phyloP scores from a whole-genome alignment of 768 basidiomycete genomes.

The Pisolithus tinctorius region DNA sequence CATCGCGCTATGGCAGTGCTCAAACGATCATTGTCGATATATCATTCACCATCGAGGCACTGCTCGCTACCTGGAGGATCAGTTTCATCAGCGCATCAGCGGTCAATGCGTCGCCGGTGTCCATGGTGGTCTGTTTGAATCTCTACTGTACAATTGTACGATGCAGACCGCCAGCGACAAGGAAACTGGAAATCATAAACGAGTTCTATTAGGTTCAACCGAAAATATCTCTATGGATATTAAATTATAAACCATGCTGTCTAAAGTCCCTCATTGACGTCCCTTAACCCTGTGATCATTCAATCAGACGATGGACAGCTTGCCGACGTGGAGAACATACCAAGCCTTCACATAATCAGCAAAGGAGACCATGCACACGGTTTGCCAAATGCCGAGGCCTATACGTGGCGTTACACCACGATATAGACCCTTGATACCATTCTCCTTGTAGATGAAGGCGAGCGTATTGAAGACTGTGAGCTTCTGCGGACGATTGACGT shows the following conservation, averaged over 20 bases:
- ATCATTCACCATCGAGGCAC: no score
- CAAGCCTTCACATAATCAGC: conserved; percentile 93
- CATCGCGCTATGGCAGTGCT: no score
- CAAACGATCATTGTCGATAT: no score
- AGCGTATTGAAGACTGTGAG: conserved; percentile 89
- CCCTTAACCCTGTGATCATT: conserved; percentile 45
- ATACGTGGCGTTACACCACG: conserved; percentile 97
- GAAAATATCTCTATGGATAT: conserved; percentile 12
- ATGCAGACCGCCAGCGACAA: no score
- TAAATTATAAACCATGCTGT: conserved; percentile 1
- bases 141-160: no score
- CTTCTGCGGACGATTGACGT: conserved; percentile 81
- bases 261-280: conserved; percentile 13
- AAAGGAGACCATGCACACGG: conserved; percentile 97
- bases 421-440: conserved; percentile 94
- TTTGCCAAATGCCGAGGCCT: conserved; percentile 94
- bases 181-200: no score
- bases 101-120: no score
- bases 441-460: conserved; percentile 92
- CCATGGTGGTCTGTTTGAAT: no score
- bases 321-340: conserved; percentile 29
- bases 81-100: no score
- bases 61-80: no score
- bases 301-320: conserved; percentile 7
- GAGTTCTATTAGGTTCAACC: not conserved